A percentile compares a stretch with the other conserved stretches of the same genome.
Conservation (phyloP, 805 yeast species). For the Lipomyces spencermartinsiae region DNA sequence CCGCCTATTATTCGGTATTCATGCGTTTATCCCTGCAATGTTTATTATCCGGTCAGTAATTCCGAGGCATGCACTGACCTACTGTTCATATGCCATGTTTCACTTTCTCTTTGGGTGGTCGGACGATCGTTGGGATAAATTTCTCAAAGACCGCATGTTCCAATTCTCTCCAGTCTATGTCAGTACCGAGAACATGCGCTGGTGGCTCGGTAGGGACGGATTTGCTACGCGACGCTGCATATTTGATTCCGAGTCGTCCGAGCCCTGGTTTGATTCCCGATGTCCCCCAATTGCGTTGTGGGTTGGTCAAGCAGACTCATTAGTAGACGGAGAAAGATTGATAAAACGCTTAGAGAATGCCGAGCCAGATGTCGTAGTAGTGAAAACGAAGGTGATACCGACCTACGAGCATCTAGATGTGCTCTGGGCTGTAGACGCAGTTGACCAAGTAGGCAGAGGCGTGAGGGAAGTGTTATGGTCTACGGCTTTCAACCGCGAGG, state of each 20-base stretch:
- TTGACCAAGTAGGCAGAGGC: constrained; percentile 65
- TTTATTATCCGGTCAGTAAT: constrained; percentile 60
- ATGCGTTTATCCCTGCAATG: constrained; percentile 80
- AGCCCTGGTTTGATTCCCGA: constrained; percentile 53
- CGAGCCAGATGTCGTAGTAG: constrained; percentile 59
- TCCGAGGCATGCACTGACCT: constrained; percentile 52
- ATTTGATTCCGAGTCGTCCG: constrained; percentile 58
- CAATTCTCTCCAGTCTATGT: constrained; percentile 86
- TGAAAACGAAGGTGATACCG: constrained; percentile 54
- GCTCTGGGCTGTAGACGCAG: constrained; percentile 85
- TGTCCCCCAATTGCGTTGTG: constrained; percentile 68
- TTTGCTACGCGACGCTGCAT: constrained; percentile 58
- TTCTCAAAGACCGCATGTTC: constrained; percentile 74
- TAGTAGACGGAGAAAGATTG: constrained; percentile 78
- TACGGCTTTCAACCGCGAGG: constrained; percentile 32
- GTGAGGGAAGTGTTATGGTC: constrained; percentile 44
- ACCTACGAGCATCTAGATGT: constrained; percentile 89
- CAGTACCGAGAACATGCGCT: constrained; percentile 79
- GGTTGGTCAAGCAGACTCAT: constrained; percentile 72
- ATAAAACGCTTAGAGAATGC: constrained; percentile 64
- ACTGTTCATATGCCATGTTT: constrained; percentile 79
- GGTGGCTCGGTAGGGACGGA: constrained; percentile 80
- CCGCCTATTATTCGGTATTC: constrained; percentile 67
- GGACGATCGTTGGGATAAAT: constrained; percentile 74
- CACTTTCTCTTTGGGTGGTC: constrained; percentile 88